A percentile compares a stretch with the other conserved stretches of the same genome.
phyloP scores from a whole-genome alignment of 495 filamentous ascomycete genomes.

The Hypoxylon subgilvum region DNA sequence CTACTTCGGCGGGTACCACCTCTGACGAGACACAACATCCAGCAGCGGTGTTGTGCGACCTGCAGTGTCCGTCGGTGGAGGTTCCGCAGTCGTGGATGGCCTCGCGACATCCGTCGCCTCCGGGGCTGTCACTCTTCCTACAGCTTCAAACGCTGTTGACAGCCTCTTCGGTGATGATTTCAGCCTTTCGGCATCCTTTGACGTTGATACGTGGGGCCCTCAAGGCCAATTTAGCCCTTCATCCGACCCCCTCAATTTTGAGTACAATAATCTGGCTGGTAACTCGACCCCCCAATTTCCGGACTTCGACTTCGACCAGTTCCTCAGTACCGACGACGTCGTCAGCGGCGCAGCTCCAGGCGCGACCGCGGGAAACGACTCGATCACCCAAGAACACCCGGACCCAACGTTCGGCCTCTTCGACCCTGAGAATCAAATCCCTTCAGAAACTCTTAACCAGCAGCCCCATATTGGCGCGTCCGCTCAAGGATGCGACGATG shows the following conservation, averaged over 20 bases:
- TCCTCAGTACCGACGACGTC: constrained; percentile 55
- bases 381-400: constrained; percentile 39
- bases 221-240: constrained; percentile 77
- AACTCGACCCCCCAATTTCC: constrained; percentile 68
- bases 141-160: constrained; percentile 68
- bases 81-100: constrained; percentile 63
- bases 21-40: constrained; percentile 99
- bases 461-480: constrained; percentile 92
- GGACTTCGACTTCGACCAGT: constrained; percentile 61
- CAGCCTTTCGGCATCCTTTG: constrained; percentile 60
- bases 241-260: constrained; percentile 67
- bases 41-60: constrained; percentile 99
- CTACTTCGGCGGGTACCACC: constrained; percentile 62
- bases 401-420: constrained; percentile 43
- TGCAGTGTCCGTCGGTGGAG: constrained; percentile 94
- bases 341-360: constrained; percentile 49
- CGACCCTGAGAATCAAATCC: constrained; percentile 56
- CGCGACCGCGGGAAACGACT: constrained; percentile 44
- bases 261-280: constrained; percentile 86
- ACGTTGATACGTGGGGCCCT: constrained; percentile 75
- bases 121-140: constrained; percentile 60
- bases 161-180: constrained; percentile 73
- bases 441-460: constrained; percentile 68
- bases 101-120: constrained; percentile 62
- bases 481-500: constrained; percentile 88